A percentile compares a stretch with the other conserved stretches of the same genome.
These are phyloP conservation scores for Thuja plicata DNA, from an alignment of 83 land plant species.

Conservation along the genomic window DNA sequence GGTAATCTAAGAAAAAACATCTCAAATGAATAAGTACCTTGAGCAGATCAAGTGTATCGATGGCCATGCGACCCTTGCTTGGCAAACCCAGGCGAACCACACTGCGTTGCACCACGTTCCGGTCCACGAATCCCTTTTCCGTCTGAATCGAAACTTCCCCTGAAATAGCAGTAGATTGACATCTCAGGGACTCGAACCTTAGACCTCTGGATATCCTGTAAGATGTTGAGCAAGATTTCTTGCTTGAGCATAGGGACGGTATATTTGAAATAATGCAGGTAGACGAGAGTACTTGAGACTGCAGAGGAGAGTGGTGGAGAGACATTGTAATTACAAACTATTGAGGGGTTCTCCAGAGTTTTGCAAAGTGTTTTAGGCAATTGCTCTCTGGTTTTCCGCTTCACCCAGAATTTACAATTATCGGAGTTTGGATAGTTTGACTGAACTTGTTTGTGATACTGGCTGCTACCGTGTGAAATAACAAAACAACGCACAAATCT, in stretches of 20 bases:
- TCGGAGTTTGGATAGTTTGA: background rate
- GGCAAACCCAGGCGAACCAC: slow-evolving; percentile 77
- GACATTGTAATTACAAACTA: background rate
- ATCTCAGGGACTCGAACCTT: background rate
- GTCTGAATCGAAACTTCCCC: background rate
- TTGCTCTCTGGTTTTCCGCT: background rate
- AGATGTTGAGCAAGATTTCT: background rate
- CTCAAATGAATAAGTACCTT: slow-evolving; percentile 35
- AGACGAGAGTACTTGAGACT: background rate
- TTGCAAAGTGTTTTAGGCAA: background rate
- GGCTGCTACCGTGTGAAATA: too few relatives aligned
- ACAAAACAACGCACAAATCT: too few relatives aligned
- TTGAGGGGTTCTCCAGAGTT: background rate
- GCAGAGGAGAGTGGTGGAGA: background rate
- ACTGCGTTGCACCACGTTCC: slow-evolving; percentile 23
- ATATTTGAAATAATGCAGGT: background rate
- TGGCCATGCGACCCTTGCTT: slow-evolving; percentile 84
- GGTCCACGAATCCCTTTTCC: background rate
- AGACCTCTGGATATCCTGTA: background rate
- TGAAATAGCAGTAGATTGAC: slow-evolving; percentile 5
- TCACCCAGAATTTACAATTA: background rate
- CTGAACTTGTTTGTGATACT: too few relatives aligned
- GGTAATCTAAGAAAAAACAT: too few relatives aligned
- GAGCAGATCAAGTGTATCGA: slow-evolving; percentile 70
- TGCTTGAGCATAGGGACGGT: background rate